Conservation (phyloP, 352 stramenopile genomes). For the Aphanomyces stellatus region DNA sequence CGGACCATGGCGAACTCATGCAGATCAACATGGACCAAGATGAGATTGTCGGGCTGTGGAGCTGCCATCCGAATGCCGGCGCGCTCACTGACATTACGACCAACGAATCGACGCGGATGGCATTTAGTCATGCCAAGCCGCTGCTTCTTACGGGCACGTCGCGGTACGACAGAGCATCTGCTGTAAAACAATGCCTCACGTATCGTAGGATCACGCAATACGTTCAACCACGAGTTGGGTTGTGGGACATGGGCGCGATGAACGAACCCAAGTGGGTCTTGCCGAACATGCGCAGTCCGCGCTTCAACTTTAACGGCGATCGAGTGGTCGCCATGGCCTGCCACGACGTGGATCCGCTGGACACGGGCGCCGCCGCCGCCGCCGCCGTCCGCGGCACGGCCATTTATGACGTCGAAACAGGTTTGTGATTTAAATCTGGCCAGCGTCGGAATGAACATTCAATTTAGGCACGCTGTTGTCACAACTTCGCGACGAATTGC, state of each 20-base stretch:
- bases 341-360: not conserved
- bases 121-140: not conserved
- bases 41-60: constrained; percentile 63
- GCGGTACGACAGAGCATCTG: too few relatives aligned
- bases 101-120: constrained; percentile 53
- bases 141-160: constrained; percentile 7
- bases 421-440: not conserved
- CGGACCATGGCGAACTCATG: constrained; percentile 56
- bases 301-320: constrained; percentile 77
- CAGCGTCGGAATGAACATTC: not conserved
- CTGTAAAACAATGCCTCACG: too few relatives aligned
- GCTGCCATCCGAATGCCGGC: constrained; percentile 57
- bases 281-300: constrained; percentile 39
- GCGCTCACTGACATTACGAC: constrained; percentile 59
- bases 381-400: not conserved
- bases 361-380: not conserved
- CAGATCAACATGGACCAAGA: constrained; percentile 54
- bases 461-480: constrained; percentile 35
- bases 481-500: constrained; percentile 40
- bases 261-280: constrained; percentile 54
- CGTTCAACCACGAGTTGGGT: constrained; percentile 45
- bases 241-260: constrained; percentile 70
- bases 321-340: constrained; percentile 45
- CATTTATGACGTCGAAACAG: constrained; percentile 14
- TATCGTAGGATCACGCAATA: constrained; percentile 41